Percentiles rank a stretch among this genome's conserved stretches.
Evolutionary conservation across 306 rosid species (phyloP).

Genomic region (Malus fusca): DNA sequence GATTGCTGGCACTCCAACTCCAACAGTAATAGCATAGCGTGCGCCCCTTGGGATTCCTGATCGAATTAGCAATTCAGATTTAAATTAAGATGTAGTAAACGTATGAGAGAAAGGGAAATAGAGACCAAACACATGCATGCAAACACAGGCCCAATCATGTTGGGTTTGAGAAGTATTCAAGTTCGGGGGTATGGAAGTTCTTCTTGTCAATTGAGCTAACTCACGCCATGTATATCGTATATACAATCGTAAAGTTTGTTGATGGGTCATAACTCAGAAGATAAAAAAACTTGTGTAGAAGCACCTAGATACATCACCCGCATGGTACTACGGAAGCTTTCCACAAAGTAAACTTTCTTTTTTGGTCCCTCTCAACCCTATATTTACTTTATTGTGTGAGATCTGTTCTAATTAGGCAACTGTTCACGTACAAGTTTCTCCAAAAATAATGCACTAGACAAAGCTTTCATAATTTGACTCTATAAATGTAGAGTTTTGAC

Average conservation of each 20-base stretch:
- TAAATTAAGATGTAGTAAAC: background rate
- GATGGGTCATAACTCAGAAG: background rate
- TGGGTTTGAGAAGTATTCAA: too few species aligned
- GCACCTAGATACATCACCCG: background rate
- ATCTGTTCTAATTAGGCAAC: background rate
- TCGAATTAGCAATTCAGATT: background rate
- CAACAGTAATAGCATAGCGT: constrained; percentile 39
- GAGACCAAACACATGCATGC: background rate
- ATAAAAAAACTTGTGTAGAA: background rate
- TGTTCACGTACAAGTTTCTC: too few species aligned
- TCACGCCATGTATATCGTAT: background rate
- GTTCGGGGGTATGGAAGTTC: too few species aligned
- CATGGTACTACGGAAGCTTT: too few species aligned
- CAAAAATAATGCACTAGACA: background rate
- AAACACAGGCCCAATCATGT: background rate
- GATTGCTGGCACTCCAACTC: constrained; percentile 34
- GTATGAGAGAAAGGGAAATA: background rate
- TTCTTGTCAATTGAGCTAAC: too few species aligned
- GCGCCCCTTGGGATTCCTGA: constrained; percentile 47
- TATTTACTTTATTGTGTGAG: background rate
- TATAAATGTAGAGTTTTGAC: background rate
- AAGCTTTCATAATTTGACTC: background rate
- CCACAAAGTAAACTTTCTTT: too few species aligned
- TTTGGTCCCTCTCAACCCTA: too few species aligned
- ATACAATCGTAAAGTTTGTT: background rate